Evolutionary conservation across 2,329 filamentous ascomycete species (phyloP), one percentile per base, ranked within the genome.

Genomic region (Alternaria longipes): DNA sequence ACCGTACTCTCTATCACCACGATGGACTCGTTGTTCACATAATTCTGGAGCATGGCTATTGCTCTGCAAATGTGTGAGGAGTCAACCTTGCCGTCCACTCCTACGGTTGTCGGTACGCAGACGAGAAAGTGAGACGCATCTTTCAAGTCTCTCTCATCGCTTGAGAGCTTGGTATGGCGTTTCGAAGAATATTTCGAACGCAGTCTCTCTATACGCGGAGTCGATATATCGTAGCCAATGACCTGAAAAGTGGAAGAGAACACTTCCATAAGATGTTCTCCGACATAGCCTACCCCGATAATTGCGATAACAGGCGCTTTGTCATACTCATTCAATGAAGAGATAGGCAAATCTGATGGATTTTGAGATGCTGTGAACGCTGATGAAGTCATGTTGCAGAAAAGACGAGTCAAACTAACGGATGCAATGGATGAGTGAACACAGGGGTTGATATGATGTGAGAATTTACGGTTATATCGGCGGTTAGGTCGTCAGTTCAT

Each of bases 221-320:
- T 22, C 5, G 66, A 69, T 11, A 69, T 40, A 28, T 71, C 69
- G 24, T 64, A 71, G n/a, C 81, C 84, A 40, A 86, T 71, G 6
- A 84, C 78, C 16, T 74, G 63, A 63, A 80, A 84, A 16, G 72
- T 67, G 2, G 62, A 72, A 9, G 80, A 78, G 60, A 86, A 86
- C 16, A 74, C 77, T 6, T 75, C 69, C 41, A 84, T 80, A 12
- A 86, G 81, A 59, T 85, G 82, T 56, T 80, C 78, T 8, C 84
- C 84, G 5, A 86, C 84, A 67, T 85, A 86, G 41, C 84, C 84
- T 16, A 85, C 82, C 4, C 84, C 84, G 26, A 86, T 82, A 32
- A 86, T 78, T 53, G 82, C 83, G 16, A 54, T 28, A n/a, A 30
- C 34, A 18, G 24, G n/a, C 8, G 16, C 1, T 16, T 47, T 8